Percentiles rank a stretch among this genome's conserved stretches.
phyloP scores from a whole-genome alignment of 257 asterid species.

The Eustoma russellianum region DNA sequence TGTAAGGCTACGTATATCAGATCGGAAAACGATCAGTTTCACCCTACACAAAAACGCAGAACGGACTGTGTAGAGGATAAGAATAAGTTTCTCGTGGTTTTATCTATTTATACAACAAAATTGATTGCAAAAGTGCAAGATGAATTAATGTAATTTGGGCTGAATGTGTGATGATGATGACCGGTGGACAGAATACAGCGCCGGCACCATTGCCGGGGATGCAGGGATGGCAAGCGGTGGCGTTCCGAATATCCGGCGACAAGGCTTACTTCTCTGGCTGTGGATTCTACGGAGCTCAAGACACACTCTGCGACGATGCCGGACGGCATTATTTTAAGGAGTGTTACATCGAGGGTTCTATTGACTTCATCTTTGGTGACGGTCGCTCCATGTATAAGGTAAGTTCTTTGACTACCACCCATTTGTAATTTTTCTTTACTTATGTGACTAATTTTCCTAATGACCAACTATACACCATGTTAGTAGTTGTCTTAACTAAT shows the following conservation, averaged over 20 bases:
- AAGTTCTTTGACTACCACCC: neutral
- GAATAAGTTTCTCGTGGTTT: too few relatives aligned
- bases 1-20: too few relatives aligned
- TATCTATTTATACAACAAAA: too few relatives aligned
- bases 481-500: too few relatives aligned
- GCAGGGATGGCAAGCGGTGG: conserved; percentile 97
- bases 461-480: too few relatives aligned
- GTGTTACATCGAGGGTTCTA: conserved; percentile 84
- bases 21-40: too few relatives aligned
- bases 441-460: too few relatives aligned
- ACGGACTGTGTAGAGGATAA: too few relatives aligned
- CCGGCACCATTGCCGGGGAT: conserved; percentile 92
- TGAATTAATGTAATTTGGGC: neutral
- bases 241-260: conserved; percentile 83
- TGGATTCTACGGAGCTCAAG: conserved; percentile 89
- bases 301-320: conserved; percentile 82
- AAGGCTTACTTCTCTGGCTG: conserved; percentile 81
- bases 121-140: neutral
- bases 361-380: conserved; percentile 87
- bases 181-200: conserved; percentile 66
- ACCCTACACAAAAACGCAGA: too few relatives aligned
- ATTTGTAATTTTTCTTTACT: neutral
- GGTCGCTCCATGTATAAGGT: conserved; percentile 92
- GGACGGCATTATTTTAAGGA: conserved; percentile 96
- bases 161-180: too few relatives aligned